These are phyloP conservation scores for Singerocomus inundabilis DNA, from an alignment of 1,284 basidiomycete genomes.

Conservation along the genomic window DNA sequence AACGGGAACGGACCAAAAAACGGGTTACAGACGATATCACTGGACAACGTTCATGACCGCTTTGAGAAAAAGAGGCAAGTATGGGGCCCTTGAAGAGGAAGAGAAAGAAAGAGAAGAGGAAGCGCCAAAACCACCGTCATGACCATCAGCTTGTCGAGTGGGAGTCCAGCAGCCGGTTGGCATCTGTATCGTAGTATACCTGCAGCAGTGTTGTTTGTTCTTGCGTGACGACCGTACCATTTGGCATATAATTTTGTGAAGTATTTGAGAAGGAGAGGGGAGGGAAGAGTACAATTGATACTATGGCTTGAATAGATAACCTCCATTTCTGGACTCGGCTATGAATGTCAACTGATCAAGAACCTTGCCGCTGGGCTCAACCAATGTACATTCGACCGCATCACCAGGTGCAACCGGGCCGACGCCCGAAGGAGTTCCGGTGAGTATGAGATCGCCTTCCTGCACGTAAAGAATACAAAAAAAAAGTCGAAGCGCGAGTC, in stretches of 20 bases:
- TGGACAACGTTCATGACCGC: conserved; percentile 27
- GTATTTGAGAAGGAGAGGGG: conserved; percentile 2
- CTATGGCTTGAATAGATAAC: conserved; percentile 55
- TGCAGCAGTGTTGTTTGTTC: conserved; percentile 6
- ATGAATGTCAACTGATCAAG: conserved; percentile 66
- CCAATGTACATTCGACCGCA: conserved; percentile 73
- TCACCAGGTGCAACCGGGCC: conserved; percentile 80
- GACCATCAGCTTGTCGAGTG: not conserved
- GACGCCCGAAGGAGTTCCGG: conserved; percentile 91
- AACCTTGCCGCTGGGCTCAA: conserved; percentile 56
- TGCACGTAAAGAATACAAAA: too few relatives aligned
- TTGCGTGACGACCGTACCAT: conserved; percentile 9
- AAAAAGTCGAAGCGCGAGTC: not conserved
- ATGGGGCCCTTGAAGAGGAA: conserved; percentile 21
- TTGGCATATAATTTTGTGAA: conserved; percentile 18
- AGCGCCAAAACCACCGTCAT: too few relatives aligned
- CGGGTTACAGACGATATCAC: conserved; percentile 30
- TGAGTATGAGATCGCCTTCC: conserved; percentile 88
- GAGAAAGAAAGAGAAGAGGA: too few relatives aligned
- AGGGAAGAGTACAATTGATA: not conserved
- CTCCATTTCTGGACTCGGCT: conserved; percentile 66
- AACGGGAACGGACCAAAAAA: conserved; percentile 15
- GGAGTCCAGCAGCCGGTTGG: not conserved
- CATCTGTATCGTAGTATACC: conserved; percentile 23
- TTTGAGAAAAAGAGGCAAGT: conserved; percentile 17